These are phyloP conservation scores for Komagataella pastoris DNA, from an alignment of 805 yeast species.

Conservation along the genomic window DNA sequence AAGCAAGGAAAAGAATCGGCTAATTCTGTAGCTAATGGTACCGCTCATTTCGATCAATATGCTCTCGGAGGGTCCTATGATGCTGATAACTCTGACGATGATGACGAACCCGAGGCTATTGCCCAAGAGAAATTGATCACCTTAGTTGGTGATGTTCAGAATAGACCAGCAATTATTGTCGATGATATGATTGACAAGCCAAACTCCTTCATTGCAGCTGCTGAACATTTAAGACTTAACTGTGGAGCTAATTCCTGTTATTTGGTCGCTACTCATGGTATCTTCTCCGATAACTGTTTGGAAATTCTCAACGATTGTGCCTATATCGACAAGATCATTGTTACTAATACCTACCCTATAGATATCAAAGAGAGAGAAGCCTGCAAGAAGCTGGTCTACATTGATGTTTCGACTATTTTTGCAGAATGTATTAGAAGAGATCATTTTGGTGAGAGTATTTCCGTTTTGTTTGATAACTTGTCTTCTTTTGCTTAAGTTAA, in stretches of 20 bases:
- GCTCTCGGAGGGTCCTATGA: conserved; percentile 77
- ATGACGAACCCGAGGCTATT: conserved; percentile 53
- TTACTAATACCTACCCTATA: conserved; percentile 93
- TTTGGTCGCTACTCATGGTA: conserved; percentile 91
- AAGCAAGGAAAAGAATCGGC: not conserved
- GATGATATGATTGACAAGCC: conserved; percentile 98
- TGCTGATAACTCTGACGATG: conserved; percentile 79
- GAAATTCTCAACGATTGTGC: conserved; percentile 66
- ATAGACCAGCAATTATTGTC: conserved; percentile 81
- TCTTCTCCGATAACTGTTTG: conserved; percentile 78
- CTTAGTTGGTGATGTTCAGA: conserved; percentile 89
- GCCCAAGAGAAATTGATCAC: conserved; percentile 82
- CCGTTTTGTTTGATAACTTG: conserved; percentile 82
- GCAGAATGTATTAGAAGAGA: conserved; percentile 98
- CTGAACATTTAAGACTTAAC: conserved; percentile 89
- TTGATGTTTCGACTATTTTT: conserved; percentile 88
- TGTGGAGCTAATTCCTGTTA: conserved; percentile 93
- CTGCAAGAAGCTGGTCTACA: conserved; percentile 63
- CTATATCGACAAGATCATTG: conserved; percentile 84
- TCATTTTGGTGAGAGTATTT: conserved; percentile 94
- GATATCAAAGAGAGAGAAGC: conserved; percentile 41
- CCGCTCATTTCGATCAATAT: conserved; percentile 19
- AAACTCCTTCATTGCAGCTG: conserved; percentile 88
- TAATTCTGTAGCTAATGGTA: not conserved
- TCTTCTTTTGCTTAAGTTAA: conserved; percentile 28